Conservation (phyloP, 2,329 filamentous ascomycete genomes). For the Fusarium nodosum region DNA sequence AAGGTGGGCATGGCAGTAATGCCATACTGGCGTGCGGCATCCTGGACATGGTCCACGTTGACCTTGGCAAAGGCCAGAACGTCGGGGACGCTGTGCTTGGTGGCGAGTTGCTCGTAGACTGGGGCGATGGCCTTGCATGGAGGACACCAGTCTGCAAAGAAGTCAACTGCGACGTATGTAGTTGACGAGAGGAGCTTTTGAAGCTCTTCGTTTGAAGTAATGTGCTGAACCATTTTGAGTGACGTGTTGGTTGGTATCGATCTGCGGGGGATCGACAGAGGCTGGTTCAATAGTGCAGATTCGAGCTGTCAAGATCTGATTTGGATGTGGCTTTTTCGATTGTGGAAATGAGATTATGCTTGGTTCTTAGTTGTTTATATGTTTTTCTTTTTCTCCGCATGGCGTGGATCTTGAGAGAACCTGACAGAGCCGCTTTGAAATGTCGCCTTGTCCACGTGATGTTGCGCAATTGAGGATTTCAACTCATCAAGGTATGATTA, state of each 20-base stretch:
- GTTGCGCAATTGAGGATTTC: constrained; percentile 39
- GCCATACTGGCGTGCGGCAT: constrained; percentile 79
- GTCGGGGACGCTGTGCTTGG: constrained; percentile 56
- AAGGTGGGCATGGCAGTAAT: constrained; percentile 97
- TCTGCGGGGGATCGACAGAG: constrained; percentile 12
- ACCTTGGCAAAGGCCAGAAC: constrained; percentile 85
- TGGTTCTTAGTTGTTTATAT: constrained; percentile 20
- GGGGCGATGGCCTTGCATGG: constrained; percentile 65
- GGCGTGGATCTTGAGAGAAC: constrained; percentile 42
- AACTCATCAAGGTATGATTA: background rate
- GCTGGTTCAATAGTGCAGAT: background rate
- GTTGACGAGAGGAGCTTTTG: constrained; percentile 55
- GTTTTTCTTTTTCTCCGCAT: constrained; percentile 11
- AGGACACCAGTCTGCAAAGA: constrained; percentile 66
- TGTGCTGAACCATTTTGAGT: constrained; percentile 49
- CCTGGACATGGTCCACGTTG: constrained; percentile 86
- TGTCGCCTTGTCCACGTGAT: constrained; percentile 35
- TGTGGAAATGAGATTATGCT: background rate
- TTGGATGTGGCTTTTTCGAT: background rate
- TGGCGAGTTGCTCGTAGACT: constrained; percentile 55
- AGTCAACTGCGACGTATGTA: constrained; percentile 62
- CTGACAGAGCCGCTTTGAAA: constrained; percentile 44
- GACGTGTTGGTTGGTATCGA: constrained; percentile 14
- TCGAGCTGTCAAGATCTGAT: background rate
- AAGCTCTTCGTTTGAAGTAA: constrained; percentile 53